Evolutionary conservation across 2,329 filamentous ascomycete species (phyloP), one percentile per base, ranked within the genome.

Genomic region (Xylariales sp.): DNA sequence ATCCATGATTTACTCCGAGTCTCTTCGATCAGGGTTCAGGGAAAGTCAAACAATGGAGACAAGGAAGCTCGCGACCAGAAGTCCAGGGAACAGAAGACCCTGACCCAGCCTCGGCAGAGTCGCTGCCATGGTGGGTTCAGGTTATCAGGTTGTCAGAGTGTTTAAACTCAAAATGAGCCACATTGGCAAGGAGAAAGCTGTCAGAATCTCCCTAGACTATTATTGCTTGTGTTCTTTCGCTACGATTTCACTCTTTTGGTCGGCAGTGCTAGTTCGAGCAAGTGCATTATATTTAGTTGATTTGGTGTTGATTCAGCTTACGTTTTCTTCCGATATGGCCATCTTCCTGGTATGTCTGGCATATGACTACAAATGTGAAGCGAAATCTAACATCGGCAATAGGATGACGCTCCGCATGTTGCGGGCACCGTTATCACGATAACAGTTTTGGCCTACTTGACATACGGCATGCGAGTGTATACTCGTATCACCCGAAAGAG

Each of bases 391-490:
- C n/a, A n/a, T n/a, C n/a, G n/a, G n/a, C n/a, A n/a, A n/a, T 27
- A 32, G 19, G 48, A 51, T 32, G 41, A 51, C 32, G 46, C 44
- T 25, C 48, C 46, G 11, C 40, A 47, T 35, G 40, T 51, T 16
- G 40, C 41, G 27, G 48, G 43, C n/a, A 48, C 46, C n/a, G 45
- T 51, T 20, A 45, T 51, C 33, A 46, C 45, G 5, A 37, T 49
- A 6, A 40, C 42, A 14, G 8, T 46, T 9, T 33, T 51, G 34
- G 43, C 25, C 8, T 47, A 43, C 32, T 14, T 49, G 2, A 46
- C 38, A 15, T 47, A 32, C 20, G 42, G 38, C 7, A 28, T 51
- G 16, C 37, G 48, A n/a, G 40, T 46, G 3, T 49, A 46, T 12
- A 45, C 38, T 6, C 42, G 46, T 22, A 21, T 50, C 6, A 42